Evolutionary conservation across 345 rosid species (phyloP).

Genomic region (Odontarrhena argentea): DNA sequence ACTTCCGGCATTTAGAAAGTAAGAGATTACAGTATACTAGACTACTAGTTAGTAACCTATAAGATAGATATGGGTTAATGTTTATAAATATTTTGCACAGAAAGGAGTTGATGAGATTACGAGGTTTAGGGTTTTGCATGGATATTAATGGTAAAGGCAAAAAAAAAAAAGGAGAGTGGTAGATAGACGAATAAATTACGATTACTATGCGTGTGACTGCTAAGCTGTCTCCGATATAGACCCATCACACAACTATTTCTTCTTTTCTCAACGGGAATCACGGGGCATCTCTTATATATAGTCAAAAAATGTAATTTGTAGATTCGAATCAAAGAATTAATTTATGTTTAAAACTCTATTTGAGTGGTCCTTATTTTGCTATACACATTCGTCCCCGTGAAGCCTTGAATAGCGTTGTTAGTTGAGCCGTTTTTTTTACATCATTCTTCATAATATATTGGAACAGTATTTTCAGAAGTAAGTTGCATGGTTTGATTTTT

Average conservation of each 20-base stretch:
- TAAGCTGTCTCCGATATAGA: conserved; percentile 42
- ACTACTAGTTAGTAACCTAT: not conserved
- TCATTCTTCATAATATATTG: not conserved
- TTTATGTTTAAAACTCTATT: conserved; percentile 18
- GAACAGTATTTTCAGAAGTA: not conserved
- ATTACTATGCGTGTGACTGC: conserved; percentile 43
- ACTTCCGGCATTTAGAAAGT: not conserved
- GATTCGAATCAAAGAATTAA: conserved; percentile 19
- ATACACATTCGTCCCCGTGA: conserved; percentile 42
- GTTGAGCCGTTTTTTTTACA: conserved; percentile 33
- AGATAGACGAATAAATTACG: conserved; percentile 37
- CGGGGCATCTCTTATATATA: conserved; percentile 25
- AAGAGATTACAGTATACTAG: not conserved
- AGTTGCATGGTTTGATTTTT: not conserved
- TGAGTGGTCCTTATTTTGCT: conserved; percentile 33
- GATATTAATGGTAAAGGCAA: conserved; percentile 22
- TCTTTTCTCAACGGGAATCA: conserved; percentile 38
- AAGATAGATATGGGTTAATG: not conserved
- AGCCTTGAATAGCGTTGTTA: conserved; percentile 36
- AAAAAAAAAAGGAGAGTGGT: conserved; percentile 23
- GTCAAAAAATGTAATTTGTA: not conserved
- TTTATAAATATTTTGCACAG: not conserved
- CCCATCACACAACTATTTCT: conserved; percentile 26
- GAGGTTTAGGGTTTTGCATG: conserved; percentile 39
- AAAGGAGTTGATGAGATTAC: not conserved